phyloP scores from a whole-genome alignment of 2,329 filamentous ascomycete genomes.

The Ceratocystis eucalypticola region DNA sequence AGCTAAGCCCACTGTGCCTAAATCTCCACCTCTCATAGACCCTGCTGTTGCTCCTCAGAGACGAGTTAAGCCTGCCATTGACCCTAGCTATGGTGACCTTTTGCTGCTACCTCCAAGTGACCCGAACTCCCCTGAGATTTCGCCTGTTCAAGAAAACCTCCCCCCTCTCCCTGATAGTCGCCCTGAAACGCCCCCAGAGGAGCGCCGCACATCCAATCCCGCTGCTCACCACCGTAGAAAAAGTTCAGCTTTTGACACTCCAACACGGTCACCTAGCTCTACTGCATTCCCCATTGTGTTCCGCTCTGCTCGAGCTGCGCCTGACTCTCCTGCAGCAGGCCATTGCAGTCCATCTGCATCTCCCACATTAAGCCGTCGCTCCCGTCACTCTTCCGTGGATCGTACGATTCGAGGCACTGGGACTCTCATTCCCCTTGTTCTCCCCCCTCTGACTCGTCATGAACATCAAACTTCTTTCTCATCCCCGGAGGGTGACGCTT shows the following conservation, averaged over 20 bases:
- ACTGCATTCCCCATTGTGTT: slow-evolving; percentile 45
- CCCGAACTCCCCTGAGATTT: slow-evolving; percentile 35
- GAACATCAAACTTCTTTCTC: neutral
- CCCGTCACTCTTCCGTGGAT: slow-evolving; percentile 29
- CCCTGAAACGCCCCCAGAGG: slow-evolving; percentile 35
- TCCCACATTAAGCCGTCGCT: slow-evolving; percentile 21
- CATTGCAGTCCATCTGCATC: slow-evolving; percentile 10
- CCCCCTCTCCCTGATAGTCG: slow-evolving; percentile 47
- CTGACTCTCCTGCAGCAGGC: slow-evolving; percentile 29
- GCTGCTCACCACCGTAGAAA: slow-evolving; percentile 8
- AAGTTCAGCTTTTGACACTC: slow-evolving; percentile 8
- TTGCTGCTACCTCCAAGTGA: slow-evolving; percentile 50
- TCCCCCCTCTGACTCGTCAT: slow-evolving; percentile 26
- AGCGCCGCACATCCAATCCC: neutral
- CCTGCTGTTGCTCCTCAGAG: slow-evolving; percentile 34
- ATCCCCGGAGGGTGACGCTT: slow-evolving; percentile 6
- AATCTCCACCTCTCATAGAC: slow-evolving; percentile 19
- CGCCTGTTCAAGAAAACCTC: slow-evolving; percentile 24
- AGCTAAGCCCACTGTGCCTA: slow-evolving; percentile 22
- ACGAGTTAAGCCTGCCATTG: slow-evolving; percentile 50
- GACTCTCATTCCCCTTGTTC: slow-evolving; percentile 24
- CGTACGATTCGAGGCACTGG: slow-evolving; percentile 14
- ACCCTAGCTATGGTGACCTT: slow-evolving; percentile 51
- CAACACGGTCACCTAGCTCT: slow-evolving; percentile 35
- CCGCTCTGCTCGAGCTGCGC: slow-evolving; percentile 35